Base-by-base conservation (phyloP, 1,284 basidiomycete species). In the Gymnopus androsaceus region DNA sequence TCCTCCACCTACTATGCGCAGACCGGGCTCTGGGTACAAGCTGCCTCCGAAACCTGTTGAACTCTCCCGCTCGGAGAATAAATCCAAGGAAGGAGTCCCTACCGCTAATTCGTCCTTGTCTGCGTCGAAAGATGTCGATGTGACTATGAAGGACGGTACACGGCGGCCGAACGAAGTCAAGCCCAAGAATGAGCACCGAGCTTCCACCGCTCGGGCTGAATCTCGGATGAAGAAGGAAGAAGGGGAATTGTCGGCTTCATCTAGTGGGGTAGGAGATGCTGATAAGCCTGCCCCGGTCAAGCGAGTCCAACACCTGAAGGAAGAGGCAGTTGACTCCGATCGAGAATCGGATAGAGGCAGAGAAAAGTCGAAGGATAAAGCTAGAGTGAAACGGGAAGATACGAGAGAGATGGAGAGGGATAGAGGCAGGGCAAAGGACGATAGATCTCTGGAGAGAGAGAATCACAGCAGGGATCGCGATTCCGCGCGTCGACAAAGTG, bases 1-100 rank as follows among this genome's bases (percentile, higher is more conserved):
- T 3, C 47, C 45, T 9, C 44, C 63, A 6, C 40, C 57, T 9
- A 55, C 61, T 1, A 56, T 67, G 8, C 66, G 74, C 49, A 73
- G 75, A 36, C 83, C 83, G 37, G 83, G 83, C 0, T 85, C 79
- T 4, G 78, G 78, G 1, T 79, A 69, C 61, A 74, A 73, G 57
- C 64, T 61, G 21, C 48, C 36, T 38, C 34, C 33, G 36, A 64
- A 67, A 55, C 67, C 69, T 45, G 12, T 27, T 27, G 57, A 57
- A 17, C 21, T 46, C 49, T 23, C 68, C 25, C 66, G 67, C 5
- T 69, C 65, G 15, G 33, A 42, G 5, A 38, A 40, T 28, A 45
- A 37, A 31, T 36, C 41, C 28, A 31, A 27, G n/a, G 48, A 51
- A 7, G 44, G 38, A 28, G 25, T 51, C 6, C 38, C 51, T 17